A percentile compares a stretch with the other conserved stretches of the same genome.
phyloP scores from a whole-genome alignment of 768 basidiomycete genomes.

The Tubosaeta brunneosetosa region DNA sequence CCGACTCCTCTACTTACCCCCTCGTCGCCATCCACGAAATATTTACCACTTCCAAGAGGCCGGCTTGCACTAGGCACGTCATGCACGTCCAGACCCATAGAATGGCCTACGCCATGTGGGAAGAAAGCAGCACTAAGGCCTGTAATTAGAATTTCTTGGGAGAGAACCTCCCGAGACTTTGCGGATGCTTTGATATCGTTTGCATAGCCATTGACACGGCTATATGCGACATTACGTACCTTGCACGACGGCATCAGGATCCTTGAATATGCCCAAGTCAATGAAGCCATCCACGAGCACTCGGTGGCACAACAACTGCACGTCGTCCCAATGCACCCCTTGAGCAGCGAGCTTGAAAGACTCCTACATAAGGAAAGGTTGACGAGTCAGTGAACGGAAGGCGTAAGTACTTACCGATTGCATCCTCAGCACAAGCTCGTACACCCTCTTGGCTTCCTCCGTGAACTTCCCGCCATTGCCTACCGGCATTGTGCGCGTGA shows the following conservation, averaged over 20 bases:
- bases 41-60: constrained; percentile 51
- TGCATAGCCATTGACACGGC: background rate
- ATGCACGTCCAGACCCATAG: constrained; percentile 91
- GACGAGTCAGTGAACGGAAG: background rate
- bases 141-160: constrained; percentile 60
- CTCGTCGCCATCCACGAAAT: constrained; percentile 71
- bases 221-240: constrained; percentile 5
- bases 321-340: constrained; percentile 84
- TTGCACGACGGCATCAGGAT: constrained; percentile 38
- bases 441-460: constrained; percentile 73
- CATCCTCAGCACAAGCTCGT: constrained; percentile 86
- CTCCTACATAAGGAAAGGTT: constrained; percentile 39
- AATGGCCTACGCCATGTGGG: constrained; percentile 91
- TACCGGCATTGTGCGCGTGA: constrained; percentile 84
- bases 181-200: constrained; percentile 1
- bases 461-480: constrained; percentile 92
- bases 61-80: constrained; percentile 83
- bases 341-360: constrained; percentile 68
- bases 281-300: constrained; percentile 81
- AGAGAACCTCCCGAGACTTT: constrained; percentile 15
- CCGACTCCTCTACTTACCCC: constrained; percentile 55
- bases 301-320: constrained; percentile 81
- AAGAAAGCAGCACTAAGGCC: constrained; percentile 85
- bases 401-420: constrained; percentile 52
- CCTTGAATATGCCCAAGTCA: constrained; percentile 80